A percentile compares a stretch with the other conserved stretches of the same genome.
These are phyloP conservation scores for Fusarium continuum DNA, from an alignment of 2,329 filamentous ascomycete species.

Conservation along the genomic window DNA sequence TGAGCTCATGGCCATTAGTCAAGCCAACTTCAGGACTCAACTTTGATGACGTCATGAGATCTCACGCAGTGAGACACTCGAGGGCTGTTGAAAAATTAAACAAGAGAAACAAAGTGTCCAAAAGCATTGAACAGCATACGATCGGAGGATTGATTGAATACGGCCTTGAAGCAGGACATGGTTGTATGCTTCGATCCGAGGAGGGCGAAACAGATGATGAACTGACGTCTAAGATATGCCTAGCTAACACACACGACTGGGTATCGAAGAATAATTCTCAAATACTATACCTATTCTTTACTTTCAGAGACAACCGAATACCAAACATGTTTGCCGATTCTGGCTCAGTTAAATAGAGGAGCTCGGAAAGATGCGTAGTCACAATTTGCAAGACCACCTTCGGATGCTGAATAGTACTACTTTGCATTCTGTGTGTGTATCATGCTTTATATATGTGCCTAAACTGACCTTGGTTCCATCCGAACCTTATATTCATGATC, in stretches of 20 bases:
- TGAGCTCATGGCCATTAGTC: background rate
- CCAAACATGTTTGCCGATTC: background rate
- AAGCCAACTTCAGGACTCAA: no score
- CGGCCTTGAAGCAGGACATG: background rate
- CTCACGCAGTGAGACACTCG: constrained; percentile 3
- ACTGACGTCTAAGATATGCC: no score
- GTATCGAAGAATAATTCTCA: constrained; percentile 1
- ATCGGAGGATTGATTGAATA: background rate
- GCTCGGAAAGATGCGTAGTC: background rate
- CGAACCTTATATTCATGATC: constrained; percentile 7
- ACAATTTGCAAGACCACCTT: constrained; percentile 4
- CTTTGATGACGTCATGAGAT: no score
- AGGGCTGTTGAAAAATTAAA: background rate
- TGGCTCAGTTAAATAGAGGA: background rate
- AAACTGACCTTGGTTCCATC: no score
- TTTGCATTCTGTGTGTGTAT: constrained; percentile 10
- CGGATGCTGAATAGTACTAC: constrained; percentile 15
- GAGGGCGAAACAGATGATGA: background rate
- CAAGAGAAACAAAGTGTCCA: background rate
- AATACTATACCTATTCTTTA: no score
- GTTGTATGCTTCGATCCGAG: no score
- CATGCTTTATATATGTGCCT: no score
- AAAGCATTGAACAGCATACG: background rate
- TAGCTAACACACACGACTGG: no score
- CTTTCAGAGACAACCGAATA: background rate